Evolutionary conservation across 2,329 filamentous ascomycete genomes (phyloP), one percentile per base, ranked within the genome.

Genomic region (Cercospora zeae-maydis): DNA sequence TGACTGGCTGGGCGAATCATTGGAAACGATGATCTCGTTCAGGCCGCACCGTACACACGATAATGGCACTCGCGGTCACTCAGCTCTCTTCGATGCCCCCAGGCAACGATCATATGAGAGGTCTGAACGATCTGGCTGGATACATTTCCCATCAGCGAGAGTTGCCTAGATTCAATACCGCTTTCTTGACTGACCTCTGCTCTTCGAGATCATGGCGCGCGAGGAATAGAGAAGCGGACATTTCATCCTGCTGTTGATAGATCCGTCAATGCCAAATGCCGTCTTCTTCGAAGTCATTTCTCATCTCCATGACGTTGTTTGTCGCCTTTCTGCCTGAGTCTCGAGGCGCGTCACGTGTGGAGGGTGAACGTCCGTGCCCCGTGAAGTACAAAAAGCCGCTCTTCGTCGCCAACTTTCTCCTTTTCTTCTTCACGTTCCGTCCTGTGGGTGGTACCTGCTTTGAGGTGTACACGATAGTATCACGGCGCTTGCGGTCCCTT

Each of bases 51-150:
- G 13, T 10, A 14, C 49, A 53, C 49, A 1, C 14, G 49, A 21
- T 31, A 7, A 14, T 34, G 49, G 49, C 49, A 53, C 49, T 53
- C 16, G 49, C 49, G 49, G 30, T 53, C 49, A 34, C 49, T 33
- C 30, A 34, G 31, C 49, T 53, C 49, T 53, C 42, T 30, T 49
- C 49, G 49, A n/a, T 33, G 49, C 31, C 49, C 21, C 34, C n/a
- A 30, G 49, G 31, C 49, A 9, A 34, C 49, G 31, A 31, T 21
- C 14, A 16, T 30, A 34, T 53, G 49, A 34, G 49, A 53, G 13
- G 49, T 34, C 16, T 34, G 49, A 34, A 53, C 49, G 49, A 53
- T 8, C 49, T 53, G 49, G 49, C 49, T 53, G 49, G 30, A 53
- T 30, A 53, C 16, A 7, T 53, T 34, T 34, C 31, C 31, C 49